Evolutionary conservation across 169 alveolate genomes (phyloP), one percentile per base, ranked within the genome.

Genomic region (Pseudocohnilembus persalinus): DNA sequence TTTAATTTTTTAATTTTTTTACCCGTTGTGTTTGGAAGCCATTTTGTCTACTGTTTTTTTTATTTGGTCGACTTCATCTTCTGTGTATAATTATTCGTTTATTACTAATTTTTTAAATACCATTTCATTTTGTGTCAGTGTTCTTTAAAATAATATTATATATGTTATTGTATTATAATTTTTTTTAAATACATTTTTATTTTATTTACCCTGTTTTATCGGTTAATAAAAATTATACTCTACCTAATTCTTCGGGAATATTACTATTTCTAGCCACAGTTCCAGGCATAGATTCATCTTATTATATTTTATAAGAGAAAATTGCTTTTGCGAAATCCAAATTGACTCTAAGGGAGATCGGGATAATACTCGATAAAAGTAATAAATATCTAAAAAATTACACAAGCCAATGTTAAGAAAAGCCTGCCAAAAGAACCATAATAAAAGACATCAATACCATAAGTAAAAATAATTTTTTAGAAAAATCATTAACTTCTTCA

Each of bases 201-300:
- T 11, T 4, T 11, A 49, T 11, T 4, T 49, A 49, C 68, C 96
- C 96, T 31, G 96, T 93, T 88, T 93, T 93, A 91, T 93, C 96
- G 49, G 92, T 82, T 76, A 93, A 84, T n/a, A 93, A 34, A 88
- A 88, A 93, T 35, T 89, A 84, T n/a, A 93, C 88, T 88, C 96
- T 91, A 26, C 96, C 96, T 28, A 93, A 82, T 87, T 91, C 95
- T 82, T 93, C 96, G 1, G 96, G 96, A 27, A 93, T 93, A 6
- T 91, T 91, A 77, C 92, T 83, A 81, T 93, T 93, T 77, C 96
- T 89, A 6, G 96, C 94, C 30, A 93, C 83, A 1, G 96, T 89
- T 27, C 94, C 93, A 26, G 85, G 88, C 31, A 91, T 93, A 29
- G 81, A 72, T 15, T 77, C 35, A 84, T 93, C 95, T 4, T 81